A percentile compares a stretch with the other conserved stretches of the same genome.
Evolutionary conservation across 805 yeast species (phyloP).

Genomic region (Suhomyces prunicola): DNA sequence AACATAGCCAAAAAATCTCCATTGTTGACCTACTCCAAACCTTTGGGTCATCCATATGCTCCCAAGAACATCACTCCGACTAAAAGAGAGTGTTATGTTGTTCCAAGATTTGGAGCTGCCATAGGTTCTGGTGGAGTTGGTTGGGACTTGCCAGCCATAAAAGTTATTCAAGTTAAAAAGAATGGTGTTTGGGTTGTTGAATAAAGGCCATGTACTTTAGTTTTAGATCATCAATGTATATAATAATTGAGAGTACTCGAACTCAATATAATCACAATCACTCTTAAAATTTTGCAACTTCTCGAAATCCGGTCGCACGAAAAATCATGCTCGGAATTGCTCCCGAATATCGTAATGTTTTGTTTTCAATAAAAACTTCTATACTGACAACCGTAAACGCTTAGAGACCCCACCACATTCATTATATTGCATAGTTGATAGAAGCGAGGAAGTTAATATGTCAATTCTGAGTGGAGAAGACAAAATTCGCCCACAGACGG

Average conservation of each 20-base stretch:
- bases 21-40: slow-evolving; percentile 81
- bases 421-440: not conserved
- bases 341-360: not conserved
- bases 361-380: not conserved
- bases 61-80: slow-evolving; percentile 64
- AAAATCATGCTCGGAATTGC: not conserved
- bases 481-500: not conserved
- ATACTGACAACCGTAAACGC: not conserved
- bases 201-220: not conserved
- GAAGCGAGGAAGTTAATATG: not conserved
- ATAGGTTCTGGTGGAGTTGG: slow-evolving; percentile 83
- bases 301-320: not conserved
- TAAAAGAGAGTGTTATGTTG: slow-evolving; percentile 82
- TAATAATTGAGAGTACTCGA: not conserved
- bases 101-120: slow-evolving; percentile 85
- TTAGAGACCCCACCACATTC: not conserved
- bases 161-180: slow-evolving; percentile 67
- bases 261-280: no score
- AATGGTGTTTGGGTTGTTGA: slow-evolving; percentile 65
- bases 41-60: slow-evolving; percentile 85
- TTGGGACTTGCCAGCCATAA: slow-evolving; percentile 82
- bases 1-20: slow-evolving; percentile 73
- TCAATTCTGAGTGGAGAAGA: not conserved
- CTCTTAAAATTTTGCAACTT: not conserved
- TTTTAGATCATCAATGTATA: not conserved